These are phyloP conservation scores for Pinus tabuliformis DNA, from an alignment of 75 land plant genomes.

Conservation along the genomic window DNA sequence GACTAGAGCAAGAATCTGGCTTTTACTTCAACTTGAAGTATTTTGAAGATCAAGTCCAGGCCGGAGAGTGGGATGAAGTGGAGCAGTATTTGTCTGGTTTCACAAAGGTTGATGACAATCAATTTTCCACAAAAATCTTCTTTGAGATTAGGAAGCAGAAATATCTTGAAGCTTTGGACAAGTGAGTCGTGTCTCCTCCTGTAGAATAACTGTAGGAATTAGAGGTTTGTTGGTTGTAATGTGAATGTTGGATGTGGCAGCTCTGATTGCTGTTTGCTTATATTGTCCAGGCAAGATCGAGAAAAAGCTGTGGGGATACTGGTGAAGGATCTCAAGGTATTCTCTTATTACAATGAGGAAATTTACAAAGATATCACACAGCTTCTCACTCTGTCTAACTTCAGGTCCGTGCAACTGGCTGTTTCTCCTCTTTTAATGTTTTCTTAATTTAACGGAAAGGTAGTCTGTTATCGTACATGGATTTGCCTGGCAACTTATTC, in stretches of 20 bases:
- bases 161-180: constrained; percentile 89
- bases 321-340: constrained; percentile 89
- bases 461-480: neutral
- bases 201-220: no score
- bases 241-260: no score
- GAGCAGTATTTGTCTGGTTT: constrained; percentile 79
- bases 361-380: constrained; percentile 92
- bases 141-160: constrained; percentile 92
- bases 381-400: constrained; percentile 82
- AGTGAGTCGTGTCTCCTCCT: constrained; percentile 28
- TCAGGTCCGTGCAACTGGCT: constrained; percentile 42
- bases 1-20: constrained; percentile 87
- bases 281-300: constrained; percentile 65
- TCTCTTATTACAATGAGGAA: constrained; percentile 88
- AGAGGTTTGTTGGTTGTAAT: no score
- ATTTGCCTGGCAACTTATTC: no score
- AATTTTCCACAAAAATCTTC: constrained; percentile 90
- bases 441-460: neutral
- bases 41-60: constrained; percentile 74
- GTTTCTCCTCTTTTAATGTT: neutral
- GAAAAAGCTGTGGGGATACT: constrained; percentile 88
- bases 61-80: constrained; percentile 90
- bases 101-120: constrained; percentile 89
- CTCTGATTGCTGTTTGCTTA: no score
- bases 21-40: constrained; percentile 88